A percentile compares a stretch with the other conserved stretches of the same genome.
These are phyloP conservation scores for Spergularia azorica DNA, from an alignment of 179 eudicot genomes.

Conservation along the genomic window DNA sequence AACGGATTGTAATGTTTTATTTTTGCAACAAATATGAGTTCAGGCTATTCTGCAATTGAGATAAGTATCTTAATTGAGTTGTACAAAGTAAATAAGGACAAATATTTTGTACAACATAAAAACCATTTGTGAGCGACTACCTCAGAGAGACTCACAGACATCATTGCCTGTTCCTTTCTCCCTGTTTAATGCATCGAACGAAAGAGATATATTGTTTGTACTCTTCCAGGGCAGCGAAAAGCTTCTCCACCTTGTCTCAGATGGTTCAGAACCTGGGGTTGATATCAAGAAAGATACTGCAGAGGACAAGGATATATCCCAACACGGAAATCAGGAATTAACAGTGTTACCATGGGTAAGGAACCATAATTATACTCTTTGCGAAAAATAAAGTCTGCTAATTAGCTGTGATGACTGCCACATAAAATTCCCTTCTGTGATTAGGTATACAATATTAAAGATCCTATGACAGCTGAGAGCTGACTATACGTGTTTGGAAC, in stretches of 20 bases:
- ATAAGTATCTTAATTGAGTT: no score
- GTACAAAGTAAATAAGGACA: no score
- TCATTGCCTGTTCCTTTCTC: not conserved
- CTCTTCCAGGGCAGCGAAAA: slow-evolving; percentile 80
- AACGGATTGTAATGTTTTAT: no score
- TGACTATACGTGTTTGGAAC: no score
- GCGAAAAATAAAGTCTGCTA: not conserved
- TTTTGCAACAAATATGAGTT: no score
- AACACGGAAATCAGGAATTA: slow-evolving; percentile 30
- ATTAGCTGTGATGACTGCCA: not conserved
- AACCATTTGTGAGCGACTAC: not conserved
- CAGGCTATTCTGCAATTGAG: no score
- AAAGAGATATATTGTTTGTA: slow-evolving; percentile 9
- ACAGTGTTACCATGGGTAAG: slow-evolving; percentile 53
- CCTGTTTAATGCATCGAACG: not conserved
- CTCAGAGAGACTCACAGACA: not conserved
- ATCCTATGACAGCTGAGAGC: not conserved
- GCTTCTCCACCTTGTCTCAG: slow-evolving; percentile 78
- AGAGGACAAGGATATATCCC: slow-evolving; percentile 20
- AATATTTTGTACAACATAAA: not conserved
- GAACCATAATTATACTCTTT: not conserved
- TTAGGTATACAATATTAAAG: not conserved
- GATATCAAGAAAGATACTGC: slow-evolving; percentile 27
- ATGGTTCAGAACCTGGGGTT: slow-evolving; percentile 39
- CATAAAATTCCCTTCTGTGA: slow-evolving; percentile 5